phyloP scores from a whole-genome alignment of 306 rosid species.

The Arachis stenosperma region DNA sequence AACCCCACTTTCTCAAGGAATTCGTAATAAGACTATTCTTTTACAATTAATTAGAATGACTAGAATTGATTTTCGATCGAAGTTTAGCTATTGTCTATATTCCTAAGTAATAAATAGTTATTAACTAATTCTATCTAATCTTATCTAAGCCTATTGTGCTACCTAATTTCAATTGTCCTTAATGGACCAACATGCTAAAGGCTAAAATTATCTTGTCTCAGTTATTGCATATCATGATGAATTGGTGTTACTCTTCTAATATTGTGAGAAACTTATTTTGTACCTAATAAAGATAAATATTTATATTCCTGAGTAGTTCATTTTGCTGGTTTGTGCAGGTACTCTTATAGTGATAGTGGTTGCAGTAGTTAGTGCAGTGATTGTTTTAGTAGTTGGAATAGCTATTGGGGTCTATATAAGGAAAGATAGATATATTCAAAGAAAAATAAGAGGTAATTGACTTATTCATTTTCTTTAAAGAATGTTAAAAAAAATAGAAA shows the following conservation, averaged over 20 bases:
- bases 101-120: too few relatives aligned
- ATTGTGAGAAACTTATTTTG: not conserved
- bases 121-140: too few relatives aligned
- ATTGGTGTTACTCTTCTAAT: not conserved
- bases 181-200: too few relatives aligned
- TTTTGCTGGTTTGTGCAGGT: conserved; percentile 50
- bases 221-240: not conserved
- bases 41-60: too few relatives aligned
- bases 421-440: conserved; percentile 64
- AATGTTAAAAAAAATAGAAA: conserved; percentile 3
- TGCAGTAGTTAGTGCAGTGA: conserved; percentile 56
- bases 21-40: too few relatives aligned
- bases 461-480: not conserved
- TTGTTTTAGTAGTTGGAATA: conserved; percentile 54
- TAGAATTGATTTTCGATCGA: too few relatives aligned
- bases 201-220: too few relatives aligned
- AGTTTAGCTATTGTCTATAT: too few relatives aligned
- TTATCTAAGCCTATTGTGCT: too few relatives aligned
- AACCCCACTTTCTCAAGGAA: too few relatives aligned
- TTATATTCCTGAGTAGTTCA: conserved; percentile 2
- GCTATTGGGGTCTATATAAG: conserved; percentile 54
- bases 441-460: conserved; percentile 69
- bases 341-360: conserved; percentile 46
- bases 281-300: not conserved
- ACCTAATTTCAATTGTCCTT: too few relatives aligned